Evolutionary conservation across 2,329 filamentous ascomycete genomes (phyloP), one percentile per base, ranked within the genome.

Genomic region (Hymenoscyphus fructigenus): DNA sequence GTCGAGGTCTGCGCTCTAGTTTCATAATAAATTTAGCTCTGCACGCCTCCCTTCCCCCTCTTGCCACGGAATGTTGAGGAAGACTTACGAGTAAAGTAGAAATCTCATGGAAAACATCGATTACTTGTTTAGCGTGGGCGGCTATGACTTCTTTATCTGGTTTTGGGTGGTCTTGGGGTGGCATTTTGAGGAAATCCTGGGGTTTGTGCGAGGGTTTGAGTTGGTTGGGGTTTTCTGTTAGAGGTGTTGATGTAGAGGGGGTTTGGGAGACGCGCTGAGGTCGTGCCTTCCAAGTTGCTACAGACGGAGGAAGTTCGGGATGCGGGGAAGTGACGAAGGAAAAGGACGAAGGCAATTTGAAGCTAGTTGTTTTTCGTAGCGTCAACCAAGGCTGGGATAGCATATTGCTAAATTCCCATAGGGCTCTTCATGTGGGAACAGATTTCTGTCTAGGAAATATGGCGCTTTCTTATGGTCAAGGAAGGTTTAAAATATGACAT

Each of bases 1-100:
- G 78, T 97, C 93, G 57, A 99, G 88, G 69, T 96, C 87, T 67
- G 94, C 97, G 79, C 98, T 97, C 94, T 98, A 66, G 17, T 59
- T 20, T 20, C 23, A 47, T 23, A 62, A 65, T 15, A 62, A 68
- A 58, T 36, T 50, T 56, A 61, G 59, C 60, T 47, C 41, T 20
- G 5, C 20, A n/a, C 41, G 10, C 6, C 44, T 12, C 4, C 44
- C 9, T n/a, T n/a, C n/a, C n/a, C n/a, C n/a, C n/a, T n/a, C n/a
- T n/a, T n/a, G n/a, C n/a, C n/a, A n/a, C n/a, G n/a, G n/a, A n/a
- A n/a, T n/a, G n/a, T n/a, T n/a, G 41, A 4, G 12, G 26, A 14
- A 17, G 1, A 15, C 86, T 71, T 80, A 97, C 94, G 70, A 99
- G 84, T 62, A 99, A 89, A 53, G 91, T 95, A 60, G 94, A 90